Evolutionary conservation across 768 basidiomycete species (phyloP).

Genomic region (Russula compacta): DNA sequence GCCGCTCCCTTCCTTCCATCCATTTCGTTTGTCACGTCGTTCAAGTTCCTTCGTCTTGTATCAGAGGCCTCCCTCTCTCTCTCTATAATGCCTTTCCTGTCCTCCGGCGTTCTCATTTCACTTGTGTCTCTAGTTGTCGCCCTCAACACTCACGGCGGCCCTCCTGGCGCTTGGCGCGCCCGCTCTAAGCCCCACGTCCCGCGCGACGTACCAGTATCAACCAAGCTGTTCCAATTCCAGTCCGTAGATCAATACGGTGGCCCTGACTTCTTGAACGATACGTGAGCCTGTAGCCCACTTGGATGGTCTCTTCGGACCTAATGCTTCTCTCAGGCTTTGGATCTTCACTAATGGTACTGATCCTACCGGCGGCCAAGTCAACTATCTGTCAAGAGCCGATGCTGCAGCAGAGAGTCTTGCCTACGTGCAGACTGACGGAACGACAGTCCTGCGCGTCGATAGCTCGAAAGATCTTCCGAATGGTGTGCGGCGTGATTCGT

Average conservation of each 20-base stretch:
- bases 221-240: not conserved
- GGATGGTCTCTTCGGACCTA: not conserved
- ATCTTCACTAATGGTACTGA: not conserved
- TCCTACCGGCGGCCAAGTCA: not conserved
- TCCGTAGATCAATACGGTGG: not conserved
- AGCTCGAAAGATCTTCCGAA: not conserved
- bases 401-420: not conserved
- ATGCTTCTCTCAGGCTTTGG: not conserved
- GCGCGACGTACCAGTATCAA: not conserved
- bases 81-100: not conserved
- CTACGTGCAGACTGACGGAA: not conserved
- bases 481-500: slow-evolving; percentile 7
- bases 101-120: not conserved
- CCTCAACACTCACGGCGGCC: not conserved
- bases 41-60: not conserved
- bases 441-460: not conserved
- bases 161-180: not conserved
- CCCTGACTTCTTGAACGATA: not conserved
- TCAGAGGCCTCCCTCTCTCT: not conserved
- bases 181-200: not conserved
- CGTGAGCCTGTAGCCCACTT: not conserved
- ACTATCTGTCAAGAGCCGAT: not conserved
- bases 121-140: not conserved
- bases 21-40: not conserved
- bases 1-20: not conserved